phyloP scores from a whole-genome alignment of 2,329 filamentous ascomycete genomes.

The Diaporthe destruens region DNA sequence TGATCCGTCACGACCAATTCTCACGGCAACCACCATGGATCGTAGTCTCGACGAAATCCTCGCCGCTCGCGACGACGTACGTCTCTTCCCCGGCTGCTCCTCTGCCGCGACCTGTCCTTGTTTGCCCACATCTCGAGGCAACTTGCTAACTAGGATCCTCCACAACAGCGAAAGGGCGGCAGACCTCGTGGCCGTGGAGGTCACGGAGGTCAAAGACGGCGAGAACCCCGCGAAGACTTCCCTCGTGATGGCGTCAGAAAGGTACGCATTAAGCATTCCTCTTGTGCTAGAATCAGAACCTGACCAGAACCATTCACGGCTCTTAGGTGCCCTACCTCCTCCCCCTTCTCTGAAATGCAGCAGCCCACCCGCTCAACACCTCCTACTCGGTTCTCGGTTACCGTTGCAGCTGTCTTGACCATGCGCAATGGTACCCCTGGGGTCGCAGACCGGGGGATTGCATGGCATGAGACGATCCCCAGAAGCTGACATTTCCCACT shows the following conservation, averaged over 20 bases:
- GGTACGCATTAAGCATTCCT: constrained; percentile 62
- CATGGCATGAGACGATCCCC: constrained; percentile 51
- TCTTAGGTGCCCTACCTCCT: constrained; percentile 46
- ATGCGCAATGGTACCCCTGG: constrained; percentile 46
- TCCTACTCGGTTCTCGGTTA: constrained; percentile 50
- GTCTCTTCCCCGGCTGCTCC: constrained; percentile 25
- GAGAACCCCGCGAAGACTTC: constrained; percentile 58
- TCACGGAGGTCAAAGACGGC: constrained; percentile 51
- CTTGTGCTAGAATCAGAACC: background rate
- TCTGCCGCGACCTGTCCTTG: background rate
- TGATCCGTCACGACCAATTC: background rate
- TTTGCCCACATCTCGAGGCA: constrained; percentile 26
- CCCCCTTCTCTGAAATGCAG: constrained; percentile 49
- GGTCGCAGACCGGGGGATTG: constrained; percentile 50
- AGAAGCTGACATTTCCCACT: constrained; percentile 59
- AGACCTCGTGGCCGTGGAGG: constrained; percentile 45
- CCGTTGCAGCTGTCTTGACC: constrained; percentile 49
- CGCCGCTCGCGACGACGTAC: constrained; percentile 56
- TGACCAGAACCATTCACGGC: constrained; percentile 38
- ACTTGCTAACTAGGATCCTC: constrained; percentile 33
- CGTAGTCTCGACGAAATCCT: constrained; percentile 70
- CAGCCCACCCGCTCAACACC: constrained; percentile 29
- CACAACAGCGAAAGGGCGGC: constrained; percentile 43
- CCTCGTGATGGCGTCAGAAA: constrained; percentile 92
- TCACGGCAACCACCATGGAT: constrained; percentile 56